phyloP scores from a whole-genome alignment of 73 alveolate genomes.

The Paramecium octaurelia region DNA sequence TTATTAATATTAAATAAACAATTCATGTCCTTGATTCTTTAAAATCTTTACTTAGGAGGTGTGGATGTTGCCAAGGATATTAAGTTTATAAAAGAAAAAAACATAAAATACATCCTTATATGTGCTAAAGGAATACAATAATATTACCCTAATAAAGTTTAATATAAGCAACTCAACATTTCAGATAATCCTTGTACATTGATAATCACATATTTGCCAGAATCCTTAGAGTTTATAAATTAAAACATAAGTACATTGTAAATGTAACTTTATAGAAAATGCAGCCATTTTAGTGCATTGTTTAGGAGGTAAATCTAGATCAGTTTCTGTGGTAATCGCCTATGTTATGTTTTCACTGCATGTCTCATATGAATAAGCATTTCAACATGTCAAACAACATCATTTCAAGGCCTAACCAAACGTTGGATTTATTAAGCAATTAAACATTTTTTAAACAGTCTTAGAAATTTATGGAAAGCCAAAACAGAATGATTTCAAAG shows the following conservation, averaged over 20 bases:
- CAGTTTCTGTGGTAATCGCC: background rate
- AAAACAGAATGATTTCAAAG: background rate
- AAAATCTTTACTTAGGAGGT: background rate
- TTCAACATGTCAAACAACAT: background rate
- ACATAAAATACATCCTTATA: background rate
- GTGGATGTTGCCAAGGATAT: background rate
- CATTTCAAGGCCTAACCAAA: constrained; percentile 24
- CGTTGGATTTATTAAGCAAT: background rate
- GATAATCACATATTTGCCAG: background rate
- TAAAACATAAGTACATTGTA: background rate
- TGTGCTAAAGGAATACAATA: background rate
- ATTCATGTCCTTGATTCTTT: background rate
- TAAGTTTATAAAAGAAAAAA: background rate
- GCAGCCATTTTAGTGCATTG: constrained; percentile 31
- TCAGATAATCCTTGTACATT: background rate
- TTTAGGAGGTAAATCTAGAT: constrained; percentile 50
- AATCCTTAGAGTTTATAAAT: background rate
- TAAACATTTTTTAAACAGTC: background rate
- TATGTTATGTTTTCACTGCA: background rate
- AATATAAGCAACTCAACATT: background rate
- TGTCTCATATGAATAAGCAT: background rate
- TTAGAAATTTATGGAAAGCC: background rate
- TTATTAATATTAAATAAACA: background rate
- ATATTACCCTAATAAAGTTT: background rate
- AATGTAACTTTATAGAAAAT: background rate